phyloP scores from a whole-genome alignment of 495 filamentous ascomycete genomes.

The Ramalina intermedia region DNA sequence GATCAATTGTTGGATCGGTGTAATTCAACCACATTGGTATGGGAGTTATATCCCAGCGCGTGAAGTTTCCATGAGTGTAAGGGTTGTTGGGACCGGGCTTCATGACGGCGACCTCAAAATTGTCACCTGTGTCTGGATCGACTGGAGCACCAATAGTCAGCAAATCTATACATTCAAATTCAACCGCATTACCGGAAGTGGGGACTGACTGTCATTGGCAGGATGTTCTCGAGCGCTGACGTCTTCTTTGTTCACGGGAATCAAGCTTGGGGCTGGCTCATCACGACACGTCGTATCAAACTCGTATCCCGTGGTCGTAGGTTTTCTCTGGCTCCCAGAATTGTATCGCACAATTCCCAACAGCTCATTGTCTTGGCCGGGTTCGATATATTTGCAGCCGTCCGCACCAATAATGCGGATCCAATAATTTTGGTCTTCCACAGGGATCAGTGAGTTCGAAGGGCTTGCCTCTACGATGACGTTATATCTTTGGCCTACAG shows the following conservation, averaged over 20 bases:
- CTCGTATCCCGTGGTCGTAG: slow-evolving; percentile 17
- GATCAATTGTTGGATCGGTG: slow-evolving; percentile 11
- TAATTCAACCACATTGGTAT: slow-evolving; percentile 26
- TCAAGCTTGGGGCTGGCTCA: slow-evolving; percentile 17
- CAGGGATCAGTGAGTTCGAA: slow-evolving; percentile 1
- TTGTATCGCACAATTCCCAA: slow-evolving; percentile 43
- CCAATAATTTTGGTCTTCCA: slow-evolving; percentile 42
- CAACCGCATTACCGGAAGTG: no score
- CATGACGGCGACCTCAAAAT: neutral
- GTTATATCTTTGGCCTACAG: slow-evolving; percentile 46
- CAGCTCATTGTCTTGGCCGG: slow-evolving; percentile 32
- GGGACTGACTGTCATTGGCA: no score
- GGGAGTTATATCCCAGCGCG: slow-evolving; percentile 6
- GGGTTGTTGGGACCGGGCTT: neutral
- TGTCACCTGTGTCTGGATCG: neutral
- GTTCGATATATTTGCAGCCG: slow-evolving; percentile 23
- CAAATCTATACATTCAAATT: no score
- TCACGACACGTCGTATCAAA: slow-evolving; percentile 14
- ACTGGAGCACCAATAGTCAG: neutral
- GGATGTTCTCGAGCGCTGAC: neutral
- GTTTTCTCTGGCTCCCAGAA: slow-evolving; percentile 17
- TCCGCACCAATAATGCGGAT: slow-evolving; percentile 40
- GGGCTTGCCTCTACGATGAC: slow-evolving; percentile 51
- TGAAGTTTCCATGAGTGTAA: slow-evolving; percentile 30
- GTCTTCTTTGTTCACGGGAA: slow-evolving; percentile 13